These are phyloP conservation scores for Pleoardoris graminearum DNA, from an alignment of 2,329 filamentous ascomycete species.

Conservation along the genomic window DNA sequence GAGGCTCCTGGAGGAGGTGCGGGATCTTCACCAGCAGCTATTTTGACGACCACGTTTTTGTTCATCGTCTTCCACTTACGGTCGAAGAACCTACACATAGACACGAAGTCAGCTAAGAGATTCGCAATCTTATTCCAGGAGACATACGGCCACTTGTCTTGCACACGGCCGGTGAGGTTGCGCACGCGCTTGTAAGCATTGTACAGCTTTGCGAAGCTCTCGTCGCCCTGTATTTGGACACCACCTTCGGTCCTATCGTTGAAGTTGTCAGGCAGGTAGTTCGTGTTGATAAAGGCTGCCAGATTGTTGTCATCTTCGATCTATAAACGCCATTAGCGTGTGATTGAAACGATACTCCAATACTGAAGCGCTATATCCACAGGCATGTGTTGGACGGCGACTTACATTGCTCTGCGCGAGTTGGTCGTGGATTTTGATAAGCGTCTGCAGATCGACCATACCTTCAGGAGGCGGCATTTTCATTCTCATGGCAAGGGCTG, in stretches of 20 bases:
- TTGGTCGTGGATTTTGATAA: conserved; percentile 25
- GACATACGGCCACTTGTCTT: conserved; percentile 35
- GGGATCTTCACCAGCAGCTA: not conserved
- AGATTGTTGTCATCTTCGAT: conserved; percentile 24
- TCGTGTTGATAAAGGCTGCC: conserved; percentile 27
- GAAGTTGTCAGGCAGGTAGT: conserved; percentile 24
- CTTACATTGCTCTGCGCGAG: conserved; percentile 23
- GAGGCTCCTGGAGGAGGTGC: not conserved
- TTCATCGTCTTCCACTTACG: conserved; percentile 28
- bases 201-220: conserved; percentile 30
- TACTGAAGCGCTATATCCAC: too few relatives aligned
- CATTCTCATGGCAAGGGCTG: conserved; percentile 8
- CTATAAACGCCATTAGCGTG: not conserved
- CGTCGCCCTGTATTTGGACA: conserved; percentile 20
- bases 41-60: conserved; percentile 1
- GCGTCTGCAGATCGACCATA: conserved; percentile 26
- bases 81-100: conserved; percentile 24
- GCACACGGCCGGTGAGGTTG: conserved; percentile 31
- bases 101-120: not conserved
- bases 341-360: too few relatives aligned
- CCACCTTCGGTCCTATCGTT: conserved; percentile 6
- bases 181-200: conserved; percentile 35
- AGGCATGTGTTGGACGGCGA: too few relatives aligned
- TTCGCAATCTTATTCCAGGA: too few relatives aligned
- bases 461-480: conserved; percentile 23